Base-by-base conservation (phyloP, 306 rosid genomes). In the Cucurbita moschata region DNA sequence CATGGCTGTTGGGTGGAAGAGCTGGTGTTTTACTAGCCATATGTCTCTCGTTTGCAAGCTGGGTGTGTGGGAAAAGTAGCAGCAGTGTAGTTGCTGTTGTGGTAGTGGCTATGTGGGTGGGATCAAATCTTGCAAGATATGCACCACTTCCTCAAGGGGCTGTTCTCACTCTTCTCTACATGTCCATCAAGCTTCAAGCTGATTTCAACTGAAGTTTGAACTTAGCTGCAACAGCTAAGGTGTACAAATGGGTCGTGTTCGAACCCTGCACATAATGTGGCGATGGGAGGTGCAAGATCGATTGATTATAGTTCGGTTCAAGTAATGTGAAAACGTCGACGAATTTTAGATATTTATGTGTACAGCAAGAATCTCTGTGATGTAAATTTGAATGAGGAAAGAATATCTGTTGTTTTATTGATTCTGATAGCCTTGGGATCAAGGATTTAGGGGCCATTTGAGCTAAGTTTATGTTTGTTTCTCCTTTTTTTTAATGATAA, bases 31-130 rank as follows among this genome's bases (percentile, higher is more conserved):
- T 94, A 84, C 88, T 93, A 10, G 82, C 92, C 57, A 49, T 94
- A 78, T 87, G 88, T 80, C 84, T 90, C 77, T 88, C 90, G 13
- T 90, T 93, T 78, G 90, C 92, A 16, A 90, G 97, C 79, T 94
- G 98, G 96, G 85, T 79, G 65, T 94, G 87, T 57, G 98, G 97
- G 65, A 94, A 94, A 86, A 89, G 89, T 79, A 90, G 96, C 74
- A 94, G 97, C 76, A 89, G 90, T 76, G 72, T 78, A 26, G 98
- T 89, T 81, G 87, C 85, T 76, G 78, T 93, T 12, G 86, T 90
- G 65, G 83, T 89, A 77, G 84, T 89, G 70, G 97, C 96, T 46
- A 83, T 89, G 90, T 94, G 92, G 97, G 84, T 94, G 73, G 89
- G 96, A 65, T 79, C 91, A 64, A 82, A 81, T 57, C 89, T 90